These are phyloP conservation scores for Irpex sp. DNA, from an alignment of 1,284 basidiomycete species.

Conservation along the genomic window DNA sequence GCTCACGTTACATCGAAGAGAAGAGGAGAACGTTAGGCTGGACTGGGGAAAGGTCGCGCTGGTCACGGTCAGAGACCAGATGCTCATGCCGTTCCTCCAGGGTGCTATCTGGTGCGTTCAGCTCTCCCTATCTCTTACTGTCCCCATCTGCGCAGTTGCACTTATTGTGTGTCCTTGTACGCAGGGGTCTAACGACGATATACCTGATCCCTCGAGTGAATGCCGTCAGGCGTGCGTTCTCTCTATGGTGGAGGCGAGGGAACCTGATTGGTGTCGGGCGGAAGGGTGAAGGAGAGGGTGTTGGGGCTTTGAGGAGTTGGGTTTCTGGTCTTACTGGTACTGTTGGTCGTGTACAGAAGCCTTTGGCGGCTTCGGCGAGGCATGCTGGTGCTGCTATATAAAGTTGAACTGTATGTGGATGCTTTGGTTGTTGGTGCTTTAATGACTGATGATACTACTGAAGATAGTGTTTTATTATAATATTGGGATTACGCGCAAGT, in stretches of 20 bases:
- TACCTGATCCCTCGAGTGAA: constrained; percentile 18
- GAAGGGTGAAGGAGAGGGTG: constrained; percentile 15
- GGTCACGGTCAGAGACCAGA: constrained; percentile 62
- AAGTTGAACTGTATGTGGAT: too few species aligned
- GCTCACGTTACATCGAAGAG: constrained; percentile 13
- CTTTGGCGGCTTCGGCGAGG: background rate
- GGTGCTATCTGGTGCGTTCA: constrained; percentile 59
- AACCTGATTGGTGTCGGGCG: constrained; percentile 11
- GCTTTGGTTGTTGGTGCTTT: too few species aligned
- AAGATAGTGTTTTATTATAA: too few species aligned
- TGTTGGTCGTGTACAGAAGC: background rate
- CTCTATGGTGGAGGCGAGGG: constrained; percentile 23
- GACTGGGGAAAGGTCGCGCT: constrained; percentile 58
- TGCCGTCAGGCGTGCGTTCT: constrained; percentile 13
- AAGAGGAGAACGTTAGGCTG: constrained; percentile 34
- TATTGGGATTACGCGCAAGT: too few species aligned
- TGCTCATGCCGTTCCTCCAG: constrained; percentile 62
- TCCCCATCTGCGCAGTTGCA: too few species aligned
- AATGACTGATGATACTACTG: too few species aligned
- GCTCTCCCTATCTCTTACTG: too few species aligned
- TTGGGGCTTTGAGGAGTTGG: constrained; percentile 11
- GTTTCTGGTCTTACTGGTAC: constrained; percentile 13
- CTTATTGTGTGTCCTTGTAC: too few species aligned
- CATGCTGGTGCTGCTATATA: background rate
- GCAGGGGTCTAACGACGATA: constrained; percentile 22